phyloP scores from a whole-genome alignment of 805 yeast genomes.

The Yamadazyma akitaensis region DNA sequence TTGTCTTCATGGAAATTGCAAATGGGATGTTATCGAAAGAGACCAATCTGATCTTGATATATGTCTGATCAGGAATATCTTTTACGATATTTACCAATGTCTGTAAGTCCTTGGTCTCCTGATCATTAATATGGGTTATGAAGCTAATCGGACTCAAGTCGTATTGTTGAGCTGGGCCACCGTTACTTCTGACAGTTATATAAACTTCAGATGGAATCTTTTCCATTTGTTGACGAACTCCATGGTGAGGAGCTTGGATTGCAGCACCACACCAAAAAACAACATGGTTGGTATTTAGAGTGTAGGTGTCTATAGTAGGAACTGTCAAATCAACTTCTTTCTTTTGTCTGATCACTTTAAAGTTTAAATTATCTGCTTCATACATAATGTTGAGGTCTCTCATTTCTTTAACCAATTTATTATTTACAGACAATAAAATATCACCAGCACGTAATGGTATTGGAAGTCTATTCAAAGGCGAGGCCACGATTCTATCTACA shows the following conservation, averaged over 20 bases:
- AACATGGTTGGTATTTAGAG: slow-evolving; percentile 59
- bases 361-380: slow-evolving; percentile 41
- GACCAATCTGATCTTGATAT: slow-evolving; percentile 75
- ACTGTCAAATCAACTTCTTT: slow-evolving; percentile 58
- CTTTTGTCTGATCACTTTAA: slow-evolving; percentile 72
- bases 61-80: slow-evolving; percentile 71
- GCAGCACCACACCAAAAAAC: slow-evolving; percentile 83
- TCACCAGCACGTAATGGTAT: slow-evolving; percentile 62
- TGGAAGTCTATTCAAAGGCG: slow-evolving; percentile 24
- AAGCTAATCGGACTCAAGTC: slow-evolving; percentile 76
- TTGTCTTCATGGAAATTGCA: slow-evolving; percentile 81
- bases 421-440: slow-evolving; percentile 69
- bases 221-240: slow-evolving; percentile 80
- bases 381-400: slow-evolving; percentile 60
- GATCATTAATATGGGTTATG: slow-evolving; percentile 84
- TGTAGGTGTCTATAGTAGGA: slow-evolving; percentile 59
- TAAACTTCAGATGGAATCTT: slow-evolving; percentile 81
- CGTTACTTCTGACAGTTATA: slow-evolving; percentile 67
- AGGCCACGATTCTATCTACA: slow-evolving; percentile 64
- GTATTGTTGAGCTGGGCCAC: slow-evolving; percentile 85
- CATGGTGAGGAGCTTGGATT: slow-evolving; percentile 87
- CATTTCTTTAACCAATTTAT: slow-evolving; percentile 57
- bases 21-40: slow-evolving; percentile 84
- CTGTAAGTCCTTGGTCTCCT: slow-evolving; percentile 65
- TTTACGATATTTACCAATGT: slow-evolving; percentile 66